Evolutionary conservation across 2,329 filamentous ascomycete genomes (phyloP), one percentile per base, ranked within the genome.

Genomic region (Raffaelea ambrosiae): DNA sequence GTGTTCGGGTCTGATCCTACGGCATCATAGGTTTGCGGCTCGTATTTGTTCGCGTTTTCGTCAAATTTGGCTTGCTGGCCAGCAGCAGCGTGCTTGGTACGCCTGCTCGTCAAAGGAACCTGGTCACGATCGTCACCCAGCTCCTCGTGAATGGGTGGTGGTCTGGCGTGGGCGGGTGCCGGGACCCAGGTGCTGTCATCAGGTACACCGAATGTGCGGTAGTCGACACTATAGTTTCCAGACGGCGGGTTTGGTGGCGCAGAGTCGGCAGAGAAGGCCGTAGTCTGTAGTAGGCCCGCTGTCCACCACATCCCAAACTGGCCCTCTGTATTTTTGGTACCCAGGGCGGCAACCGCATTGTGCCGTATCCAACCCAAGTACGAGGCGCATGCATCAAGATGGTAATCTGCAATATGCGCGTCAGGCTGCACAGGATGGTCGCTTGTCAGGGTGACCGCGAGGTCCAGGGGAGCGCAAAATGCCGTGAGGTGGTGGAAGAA

Each of bases 231-330:
- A n/a, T 33, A 18, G 31, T 26, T 39, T 2, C 50, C 52, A 0
- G 51, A 18, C 1, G 36, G 13, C 11, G 31, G 8, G 22, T 35
- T 35, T 3, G 36, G 19, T 8, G 31, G 33, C 11, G 36, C 35
- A 1, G 40, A 26, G 7, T 26, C 39, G 26, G 40, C 19, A 5
- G 51, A 36, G 14, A 44, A 19, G 1, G 40, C 14, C 29, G 48
- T 41, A 23, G 49, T 41, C 53, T 58, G 61, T 46, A 71, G 67
- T 46, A 72, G 54, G 31, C 73, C 66, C 2, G 72, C 76, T 31
- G 77, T 88, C 91, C 91, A 97, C 90, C 90, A 96, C 68, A 81
- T 82, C 2, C 91, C 91, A 58, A 94, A 94, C 41, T 77, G 74
- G 1, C 88, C 88, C 16, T 76, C 59, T 0, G 62, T 59, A 57